Evolutionary conservation across 768 basidiomycete genomes (phyloP), one percentile per base, ranked within the genome.

Genomic region (Termitomyces sp.): DNA sequence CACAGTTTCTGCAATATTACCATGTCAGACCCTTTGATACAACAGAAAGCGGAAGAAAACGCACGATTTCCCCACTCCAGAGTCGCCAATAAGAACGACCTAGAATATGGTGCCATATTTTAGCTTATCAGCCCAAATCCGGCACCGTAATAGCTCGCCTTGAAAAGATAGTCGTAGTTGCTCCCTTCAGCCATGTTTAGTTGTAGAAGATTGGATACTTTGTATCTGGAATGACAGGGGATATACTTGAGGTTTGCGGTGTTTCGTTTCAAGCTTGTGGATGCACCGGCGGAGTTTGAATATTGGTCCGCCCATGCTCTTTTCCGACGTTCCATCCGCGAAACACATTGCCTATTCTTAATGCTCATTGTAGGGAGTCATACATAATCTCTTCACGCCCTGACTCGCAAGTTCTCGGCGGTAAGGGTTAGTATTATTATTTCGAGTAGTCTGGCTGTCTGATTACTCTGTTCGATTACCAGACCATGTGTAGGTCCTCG

Each of bases 121-220:
- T 39, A 47, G 55, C 39, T 39, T 39, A 48, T 43, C 41, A 44
- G 41, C 49, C 31, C 8, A 13, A 37, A n/a, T 34, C 16, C 34
- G 5, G 13, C 42, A n/a, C 49, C 29, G 27, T 20, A 39, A 48
- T 31, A 13, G 69, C 76, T 32, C 52, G 95, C 96, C 85, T 99
- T 98, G 88, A 98, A 98, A 65, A 99, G 87, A 80, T 90, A 98
- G 72, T 98, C 96, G 77, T 97, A 98, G 82, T 94, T 94, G 79
- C 87, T 91, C 65, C 86, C 88, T 81, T 96, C 94, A 57, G 92
- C 73, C 94, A 97, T 97, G 63, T 60, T 68, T 34, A 46, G 37
- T 55, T 52, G 62, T 61, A 59, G 54, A 52, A 44, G 53, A 37
- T 51, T 61, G 34, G 60, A 58, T 55, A 57, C 31, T 46, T 63